phyloP scores from a whole-genome alignment of 495 filamentous ascomycete species.

The Xylaria venustula region DNA sequence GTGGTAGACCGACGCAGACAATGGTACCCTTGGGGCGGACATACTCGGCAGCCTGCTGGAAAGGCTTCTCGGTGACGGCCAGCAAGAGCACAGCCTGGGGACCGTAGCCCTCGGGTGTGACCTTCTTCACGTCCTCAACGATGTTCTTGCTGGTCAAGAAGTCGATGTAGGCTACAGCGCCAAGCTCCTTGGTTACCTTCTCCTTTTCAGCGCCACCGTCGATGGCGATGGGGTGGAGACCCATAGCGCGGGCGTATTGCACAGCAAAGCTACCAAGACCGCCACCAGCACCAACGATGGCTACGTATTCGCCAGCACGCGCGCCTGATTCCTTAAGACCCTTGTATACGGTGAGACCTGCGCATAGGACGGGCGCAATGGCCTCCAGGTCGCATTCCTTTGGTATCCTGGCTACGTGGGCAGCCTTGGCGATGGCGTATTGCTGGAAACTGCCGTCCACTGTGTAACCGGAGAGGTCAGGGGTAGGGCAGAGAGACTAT shows the following conservation, averaged over 20 bases:
- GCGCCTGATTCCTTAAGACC: conserved; percentile 80
- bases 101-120: conserved; percentile 73
- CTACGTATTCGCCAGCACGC: conserved; percentile 73
- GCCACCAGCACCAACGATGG: conserved; percentile 86
- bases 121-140: conserved; percentile 81
- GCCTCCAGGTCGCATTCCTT: conserved; percentile 73
- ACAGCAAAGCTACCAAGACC: conserved; percentile 79
- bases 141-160: conserved; percentile 71
- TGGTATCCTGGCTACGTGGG: conserved; percentile 76
- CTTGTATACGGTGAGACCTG: conserved; percentile 92
- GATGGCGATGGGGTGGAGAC: conserved; percentile 72
- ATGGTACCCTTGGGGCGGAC: conserved; percentile 76
- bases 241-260: conserved; percentile 90
- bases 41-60: conserved; percentile 86
- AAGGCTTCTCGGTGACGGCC: conserved; percentile 83
- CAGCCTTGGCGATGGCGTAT: conserved; percentile 83
- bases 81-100: conserved; percentile 86
- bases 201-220: conserved; percentile 78
- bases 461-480: conserved; percentile 80
- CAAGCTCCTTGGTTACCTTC: conserved; percentile 64
- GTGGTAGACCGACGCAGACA: conserved; percentile 83
- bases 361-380: conserved; percentile 78
- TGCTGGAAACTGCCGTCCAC: conserved; percentile 93
- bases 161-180: conserved; percentile 73
- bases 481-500: conserved; percentile 72